These are phyloP conservation scores for Solanum hybrid DNA, from an alignment of 305 asterid genomes.

Conservation along the genomic window DNA sequence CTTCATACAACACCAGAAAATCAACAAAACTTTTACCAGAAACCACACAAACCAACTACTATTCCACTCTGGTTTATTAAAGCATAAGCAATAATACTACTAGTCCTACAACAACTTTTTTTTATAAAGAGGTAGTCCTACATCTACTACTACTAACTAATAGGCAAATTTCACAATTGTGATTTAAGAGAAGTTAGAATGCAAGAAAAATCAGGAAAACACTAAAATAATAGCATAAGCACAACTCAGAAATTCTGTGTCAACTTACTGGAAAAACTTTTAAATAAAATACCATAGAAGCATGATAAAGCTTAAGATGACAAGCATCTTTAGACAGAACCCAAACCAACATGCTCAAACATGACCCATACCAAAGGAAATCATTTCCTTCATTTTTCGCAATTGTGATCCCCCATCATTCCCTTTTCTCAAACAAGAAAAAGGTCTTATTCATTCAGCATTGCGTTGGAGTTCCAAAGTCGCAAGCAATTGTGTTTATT, in stretches of 20 bases:
- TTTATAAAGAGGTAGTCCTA: background rate
- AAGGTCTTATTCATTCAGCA: background rate
- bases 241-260: background rate
- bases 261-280: background rate
- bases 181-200: background rate
- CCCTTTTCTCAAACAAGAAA: background rate
- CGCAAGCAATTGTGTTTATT: background rate
- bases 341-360: constrained; percentile 1
- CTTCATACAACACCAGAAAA: background rate
- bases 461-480: background rate
- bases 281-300: background rate
- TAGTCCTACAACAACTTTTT: background rate
- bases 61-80: background rate
- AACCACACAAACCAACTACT: background rate
- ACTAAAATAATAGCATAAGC: background rate
- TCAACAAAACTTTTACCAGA: background rate
- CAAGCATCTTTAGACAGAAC: background rate
- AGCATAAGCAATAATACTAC: background rate
- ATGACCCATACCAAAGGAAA: background rate
- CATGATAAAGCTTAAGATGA: background rate
- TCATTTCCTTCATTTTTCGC: background rate
- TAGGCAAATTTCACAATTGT: background rate
- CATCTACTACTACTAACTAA: background rate
- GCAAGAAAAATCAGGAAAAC: background rate
- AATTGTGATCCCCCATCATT: background rate